Conservation (phyloP, 2,329 filamentous ascomycete genomes). For the Alternaria consortialis region DNA sequence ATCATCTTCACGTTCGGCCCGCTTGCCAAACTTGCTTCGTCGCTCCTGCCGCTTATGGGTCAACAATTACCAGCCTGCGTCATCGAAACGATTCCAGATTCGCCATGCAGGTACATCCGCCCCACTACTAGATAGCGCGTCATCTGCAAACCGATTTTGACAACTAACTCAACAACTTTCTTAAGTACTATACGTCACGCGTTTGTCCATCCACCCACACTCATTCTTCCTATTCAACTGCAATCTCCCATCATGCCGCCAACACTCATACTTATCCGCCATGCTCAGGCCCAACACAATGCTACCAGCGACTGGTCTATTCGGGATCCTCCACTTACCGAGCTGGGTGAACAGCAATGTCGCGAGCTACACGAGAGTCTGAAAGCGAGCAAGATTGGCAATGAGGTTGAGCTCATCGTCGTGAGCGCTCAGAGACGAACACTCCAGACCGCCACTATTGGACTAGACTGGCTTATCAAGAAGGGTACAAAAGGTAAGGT, state of each 20-base stretch:
- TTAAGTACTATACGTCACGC: neutral
- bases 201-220: neutral
- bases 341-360: constrained; percentile 55
- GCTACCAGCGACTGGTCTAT: constrained; percentile 53
- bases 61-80: constrained; percentile 13
- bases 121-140: constrained; percentile 24
- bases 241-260: constrained; percentile 49
- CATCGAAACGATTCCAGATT: constrained; percentile 12
- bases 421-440: constrained; percentile 72
- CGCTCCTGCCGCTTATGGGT: constrained; percentile 7
- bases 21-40: constrained; percentile 7
- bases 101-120: constrained; percentile 21
- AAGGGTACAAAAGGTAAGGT: constrained; percentile 51
- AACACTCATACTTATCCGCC: constrained; percentile 57
- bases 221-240: neutral
- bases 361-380: constrained; percentile 51
- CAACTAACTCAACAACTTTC: constrained; percentile 6
- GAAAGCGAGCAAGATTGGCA: constrained; percentile 47
- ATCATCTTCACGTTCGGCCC: constrained; percentile 1
- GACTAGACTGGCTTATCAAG: constrained; percentile 66
- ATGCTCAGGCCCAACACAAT: constrained; percentile 58
- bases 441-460: constrained; percentile 68
- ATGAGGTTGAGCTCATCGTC: constrained; percentile 64
- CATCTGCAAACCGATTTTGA: constrained; percentile 14
- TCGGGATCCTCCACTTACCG: constrained; percentile 54